Conservation (phyloP, 768 basidiomycete genomes). For the Boletus eberwhitei region DNA sequence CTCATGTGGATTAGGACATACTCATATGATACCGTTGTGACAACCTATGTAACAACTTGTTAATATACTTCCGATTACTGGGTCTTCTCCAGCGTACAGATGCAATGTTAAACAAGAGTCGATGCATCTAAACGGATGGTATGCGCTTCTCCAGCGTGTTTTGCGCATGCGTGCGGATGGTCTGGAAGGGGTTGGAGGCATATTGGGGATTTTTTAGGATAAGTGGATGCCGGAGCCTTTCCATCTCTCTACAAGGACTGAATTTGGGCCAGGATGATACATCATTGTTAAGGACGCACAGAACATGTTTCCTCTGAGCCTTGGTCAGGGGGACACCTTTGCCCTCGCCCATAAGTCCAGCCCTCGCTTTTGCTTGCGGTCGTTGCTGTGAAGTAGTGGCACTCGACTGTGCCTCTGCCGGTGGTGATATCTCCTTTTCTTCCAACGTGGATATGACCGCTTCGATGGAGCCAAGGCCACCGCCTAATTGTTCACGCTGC, state of each 20-base stretch:
- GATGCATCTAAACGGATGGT: background rate
- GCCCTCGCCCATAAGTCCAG: constrained; percentile 66
- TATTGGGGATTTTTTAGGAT: constrained; percentile 66
- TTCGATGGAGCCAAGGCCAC: constrained; percentile 49
- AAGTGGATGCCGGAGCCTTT: constrained; percentile 66
- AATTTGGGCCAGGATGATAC: background rate
- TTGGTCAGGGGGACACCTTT: constrained; percentile 55
- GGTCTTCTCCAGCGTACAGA: background rate
- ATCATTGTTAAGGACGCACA: constrained; percentile 47
- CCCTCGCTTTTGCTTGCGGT: constrained; percentile 27
- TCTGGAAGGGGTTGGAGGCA: constrained; percentile 67
- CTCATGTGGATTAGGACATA: constrained; percentile 19
- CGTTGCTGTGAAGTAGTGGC: constrained; percentile 15
- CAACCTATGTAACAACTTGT: constrained; percentile 20
- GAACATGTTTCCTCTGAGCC: constrained; percentile 59
- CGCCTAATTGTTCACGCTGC: constrained; percentile 56
- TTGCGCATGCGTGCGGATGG: constrained; percentile 74
- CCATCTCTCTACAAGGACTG: constrained; percentile 47
- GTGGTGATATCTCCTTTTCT: constrained; percentile 26
- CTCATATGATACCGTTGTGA: constrained; percentile 23
- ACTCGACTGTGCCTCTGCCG: constrained; percentile 14
- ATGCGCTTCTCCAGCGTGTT: constrained; percentile 67
- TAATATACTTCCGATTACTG: constrained; percentile 12
- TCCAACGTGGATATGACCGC: constrained; percentile 55
- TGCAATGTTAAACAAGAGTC: background rate